Evolutionary conservation across 352 stramenopile genomes (phyloP), one percentile per base, ranked within the genome.

Genomic region (Phytopythium helicoides): DNA sequence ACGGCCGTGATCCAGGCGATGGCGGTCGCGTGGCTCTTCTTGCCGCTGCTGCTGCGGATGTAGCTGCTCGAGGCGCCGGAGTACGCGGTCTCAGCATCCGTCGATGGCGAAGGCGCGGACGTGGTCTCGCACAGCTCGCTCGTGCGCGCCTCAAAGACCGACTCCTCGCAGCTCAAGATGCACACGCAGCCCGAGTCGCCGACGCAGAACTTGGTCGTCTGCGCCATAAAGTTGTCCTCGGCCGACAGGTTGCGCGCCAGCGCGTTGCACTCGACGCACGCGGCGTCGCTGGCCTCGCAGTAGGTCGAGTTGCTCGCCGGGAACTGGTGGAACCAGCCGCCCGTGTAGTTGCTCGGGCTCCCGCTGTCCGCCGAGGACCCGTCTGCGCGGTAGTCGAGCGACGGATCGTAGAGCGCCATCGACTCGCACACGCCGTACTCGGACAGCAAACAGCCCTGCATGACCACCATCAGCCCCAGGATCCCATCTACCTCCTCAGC

Each of bases 171-270:
- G 26, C 63, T 70, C 33, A 82, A 15, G 16, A 86, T 66, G 54
- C 75, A 86, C 14, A 86, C 72, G 49, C 75, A 86, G 19, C 57
- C 73, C 0, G 54, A 58, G 1, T 26, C 33, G 9, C 75, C 75
- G 3, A 67, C 26, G 49, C 75, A 86, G 38, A 66, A 81, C 31
- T 86, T 82, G 56, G 65, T 80, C 4, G 68, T 76, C n/a, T 54
- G 64, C 23, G 65, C 73, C 48, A 81, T 23, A 23, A 58, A 77
- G 34, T 66, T 81, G 42, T 72, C 64, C 15, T 62, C 53, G n/a
- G 44, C 53, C 19, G 65, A 63, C 23, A 68, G 68, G 35, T 72
- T 79, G 19, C 56, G 21, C n/a, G 73, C 71, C 46, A 81, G 55
- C 38, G 54, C 54, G 36, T 66, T 54, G 39, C 75, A 86, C 19